Conservation (phyloP, 106 monocot genomes). For the Gastrodia elata region DNA sequence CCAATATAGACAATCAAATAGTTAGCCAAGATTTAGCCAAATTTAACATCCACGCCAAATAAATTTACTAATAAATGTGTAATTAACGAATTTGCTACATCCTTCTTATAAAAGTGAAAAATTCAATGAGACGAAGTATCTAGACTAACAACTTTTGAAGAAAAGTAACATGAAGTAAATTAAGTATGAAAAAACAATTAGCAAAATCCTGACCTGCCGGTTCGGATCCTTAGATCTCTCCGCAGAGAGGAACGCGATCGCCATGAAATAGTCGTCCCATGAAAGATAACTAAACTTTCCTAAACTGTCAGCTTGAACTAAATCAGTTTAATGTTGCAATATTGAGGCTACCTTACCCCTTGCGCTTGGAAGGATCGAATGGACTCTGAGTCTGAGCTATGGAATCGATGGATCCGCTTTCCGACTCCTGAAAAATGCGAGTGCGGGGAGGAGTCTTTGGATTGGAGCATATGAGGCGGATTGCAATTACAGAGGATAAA, state of each 20-base stretch:
- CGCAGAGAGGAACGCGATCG: constrained; percentile 84
- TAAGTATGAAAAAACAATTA: background rate
- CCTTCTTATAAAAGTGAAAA: background rate
- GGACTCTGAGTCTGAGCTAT: constrained; percentile 34
- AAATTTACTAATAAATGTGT: no score
- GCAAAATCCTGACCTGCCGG: constrained; percentile 42
- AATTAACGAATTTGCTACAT: background rate
- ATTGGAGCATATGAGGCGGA: constrained; percentile 29
- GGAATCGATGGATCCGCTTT: constrained; percentile 14
- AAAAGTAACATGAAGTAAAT: background rate
- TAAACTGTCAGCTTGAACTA: background rate
- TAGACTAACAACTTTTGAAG: background rate
- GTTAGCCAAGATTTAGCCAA: background rate
- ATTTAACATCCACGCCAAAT: background rate
- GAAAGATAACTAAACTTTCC: constrained; percentile 50
- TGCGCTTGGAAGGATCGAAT: constrained; percentile 75
- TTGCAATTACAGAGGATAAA: constrained; percentile 28
- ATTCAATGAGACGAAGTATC: no score
- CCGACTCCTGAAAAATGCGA: background rate
- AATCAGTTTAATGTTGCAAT: background rate
- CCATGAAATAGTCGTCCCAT: constrained; percentile 99
- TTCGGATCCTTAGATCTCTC: constrained; percentile 92
- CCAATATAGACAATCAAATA: background rate
- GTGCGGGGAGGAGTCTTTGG: constrained; percentile 7
- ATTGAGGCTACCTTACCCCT: constrained; percentile 31